Percentiles rank a stretch among this genome's conserved stretches.
Conservation (phyloP, 1,284 basidiomycete genomes). For the Naganishia sp. region DNA sequence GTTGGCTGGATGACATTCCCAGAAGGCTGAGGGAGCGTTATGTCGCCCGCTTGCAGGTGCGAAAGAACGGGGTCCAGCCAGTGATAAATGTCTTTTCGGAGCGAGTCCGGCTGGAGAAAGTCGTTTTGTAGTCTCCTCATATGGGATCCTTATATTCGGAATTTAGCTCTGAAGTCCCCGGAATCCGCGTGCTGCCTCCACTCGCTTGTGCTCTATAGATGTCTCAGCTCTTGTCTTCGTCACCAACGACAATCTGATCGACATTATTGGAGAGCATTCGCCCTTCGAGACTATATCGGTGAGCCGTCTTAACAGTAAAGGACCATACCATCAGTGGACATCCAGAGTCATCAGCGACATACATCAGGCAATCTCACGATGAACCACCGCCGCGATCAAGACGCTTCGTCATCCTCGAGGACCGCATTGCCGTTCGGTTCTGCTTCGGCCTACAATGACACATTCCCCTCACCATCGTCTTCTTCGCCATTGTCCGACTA, state of each 20-base stretch:
- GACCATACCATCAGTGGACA: too few relatives aligned
- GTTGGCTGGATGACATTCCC: conserved; percentile 3
- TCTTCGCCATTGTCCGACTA: conserved; percentile 16
- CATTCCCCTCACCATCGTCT: conserved; percentile 49
- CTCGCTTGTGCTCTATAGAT: too few relatives aligned
- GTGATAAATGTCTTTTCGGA: conserved; percentile 10
- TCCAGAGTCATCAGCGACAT: too few relatives aligned
- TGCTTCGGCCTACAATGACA: conserved; percentile 52
- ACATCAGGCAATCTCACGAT: too few relatives aligned
- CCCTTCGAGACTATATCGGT: too few relatives aligned
- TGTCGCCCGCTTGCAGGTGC: not conserved
- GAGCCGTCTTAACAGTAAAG: too few relatives aligned
- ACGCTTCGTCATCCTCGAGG: conserved; percentile 8
- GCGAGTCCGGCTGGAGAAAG: conserved; percentile 23
- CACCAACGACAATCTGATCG: too few relatives aligned
- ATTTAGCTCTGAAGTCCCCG: not conserved
- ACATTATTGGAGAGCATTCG: too few relatives aligned
- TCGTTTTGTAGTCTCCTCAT: conserved; percentile 4
- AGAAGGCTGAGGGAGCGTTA: conserved; percentile 8
- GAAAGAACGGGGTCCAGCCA: not conserved
- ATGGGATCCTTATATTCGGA: not conserved
- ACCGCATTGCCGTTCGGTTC: conserved; percentile 40
- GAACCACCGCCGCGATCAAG: too few relatives aligned
- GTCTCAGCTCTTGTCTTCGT: too few relatives aligned
- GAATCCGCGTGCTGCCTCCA: too few relatives aligned